Percentiles rank a stretch among this genome's conserved stretches.
Conservation (phyloP, 1,139 yeast genomes). For the Meyerozyma sp. region DNA sequence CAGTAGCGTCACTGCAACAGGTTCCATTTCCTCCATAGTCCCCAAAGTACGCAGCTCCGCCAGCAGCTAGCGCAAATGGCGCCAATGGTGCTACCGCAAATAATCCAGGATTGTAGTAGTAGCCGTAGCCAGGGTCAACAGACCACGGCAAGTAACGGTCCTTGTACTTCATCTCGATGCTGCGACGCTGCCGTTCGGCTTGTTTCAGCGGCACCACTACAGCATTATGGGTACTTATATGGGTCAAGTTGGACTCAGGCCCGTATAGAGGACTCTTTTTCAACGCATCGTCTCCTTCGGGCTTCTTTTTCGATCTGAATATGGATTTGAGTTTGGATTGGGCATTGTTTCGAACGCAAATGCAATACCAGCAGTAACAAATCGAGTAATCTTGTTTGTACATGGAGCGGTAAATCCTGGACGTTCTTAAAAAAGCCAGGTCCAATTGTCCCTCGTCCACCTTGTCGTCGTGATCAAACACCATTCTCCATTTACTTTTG, state of each 20-base stretch:
- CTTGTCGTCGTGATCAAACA: slow-evolving; percentile 27
- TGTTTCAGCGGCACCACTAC: neutral
- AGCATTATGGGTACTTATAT: neutral
- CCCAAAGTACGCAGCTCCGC: neutral
- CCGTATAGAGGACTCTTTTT: neutral
- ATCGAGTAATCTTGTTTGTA: slow-evolving; percentile 20
- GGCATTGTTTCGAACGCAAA: slow-evolving; percentile 2
- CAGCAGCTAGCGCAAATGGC: neutral
- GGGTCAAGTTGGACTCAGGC: neutral
- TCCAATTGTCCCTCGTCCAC: slow-evolving; percentile 17
- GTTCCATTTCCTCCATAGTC: neutral
- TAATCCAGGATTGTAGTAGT: neutral
- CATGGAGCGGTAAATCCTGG: slow-evolving; percentile 13
- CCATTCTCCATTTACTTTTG: slow-evolving; percentile 2
- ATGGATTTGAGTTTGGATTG: neutral
- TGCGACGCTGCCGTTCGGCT: neutral
- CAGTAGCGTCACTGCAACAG: neutral
- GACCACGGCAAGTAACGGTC: neutral
- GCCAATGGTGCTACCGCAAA: neutral
- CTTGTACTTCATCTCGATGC: neutral
- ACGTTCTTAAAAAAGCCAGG: slow-evolving; percentile 16
- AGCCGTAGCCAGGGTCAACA: neutral
- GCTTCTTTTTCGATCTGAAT: neutral
- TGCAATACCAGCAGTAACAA: slow-evolving; percentile 25
- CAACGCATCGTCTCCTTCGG: neutral